Percentiles rank a stretch among this genome's conserved stretches.
phyloP scores from a whole-genome alignment of 1,284 basidiomycete species.

The Cutaneotrichosporon dermatis region DNA sequence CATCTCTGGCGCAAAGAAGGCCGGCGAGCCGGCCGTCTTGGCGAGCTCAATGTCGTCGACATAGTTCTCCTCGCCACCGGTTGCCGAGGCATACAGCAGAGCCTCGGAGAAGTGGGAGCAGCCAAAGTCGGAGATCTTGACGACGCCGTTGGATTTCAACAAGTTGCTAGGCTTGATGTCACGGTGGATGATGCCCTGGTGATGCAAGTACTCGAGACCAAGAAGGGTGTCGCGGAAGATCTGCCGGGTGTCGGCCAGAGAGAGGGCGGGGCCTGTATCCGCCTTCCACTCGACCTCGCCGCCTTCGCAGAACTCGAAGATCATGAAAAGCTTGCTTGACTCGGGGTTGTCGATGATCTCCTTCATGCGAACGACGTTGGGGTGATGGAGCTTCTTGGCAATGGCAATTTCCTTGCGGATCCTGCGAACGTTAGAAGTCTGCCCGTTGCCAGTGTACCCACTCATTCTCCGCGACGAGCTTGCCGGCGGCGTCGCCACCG shows the following conservation, averaged over 20 bases:
- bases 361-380: slow-evolving; percentile 83
- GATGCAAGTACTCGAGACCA: slow-evolving; percentile 90
- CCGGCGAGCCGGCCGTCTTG: slow-evolving; percentile 92
- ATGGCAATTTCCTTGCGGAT: slow-evolving; percentile 87
- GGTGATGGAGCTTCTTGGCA: slow-evolving; percentile 92
- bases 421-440: slow-evolving; percentile 29
- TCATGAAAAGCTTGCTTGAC: slow-evolving; percentile 87
- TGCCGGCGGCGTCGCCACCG: slow-evolving; percentile 51
- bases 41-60: slow-evolving; percentile 82
- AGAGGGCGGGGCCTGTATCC: slow-evolving; percentile 63
- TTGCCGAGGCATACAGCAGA: slow-evolving; percentile 56
- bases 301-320: slow-evolving; percentile 92
- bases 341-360: slow-evolving; percentile 95
- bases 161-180: slow-evolving; percentile 99
- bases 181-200: slow-evolving; percentile 96
- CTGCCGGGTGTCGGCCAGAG: slow-evolving; percentile 73
- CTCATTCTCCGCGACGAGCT: slow-evolving; percentile 51
- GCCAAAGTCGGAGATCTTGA: slow-evolving; percentile 98
- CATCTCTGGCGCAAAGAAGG: slow-evolving; percentile 97
- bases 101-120: slow-evolving; percentile 93
- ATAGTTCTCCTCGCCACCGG: slow-evolving; percentile 55
- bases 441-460: slow-evolving; percentile 16
- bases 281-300: slow-evolving; percentile 88
- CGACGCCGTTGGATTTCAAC: slow-evolving; percentile 75
- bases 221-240: slow-evolving; percentile 89